These are phyloP conservation scores for Exophiala sp. DNA, from an alignment of 2,329 filamentous ascomycete species.

Conservation along the genomic window DNA sequence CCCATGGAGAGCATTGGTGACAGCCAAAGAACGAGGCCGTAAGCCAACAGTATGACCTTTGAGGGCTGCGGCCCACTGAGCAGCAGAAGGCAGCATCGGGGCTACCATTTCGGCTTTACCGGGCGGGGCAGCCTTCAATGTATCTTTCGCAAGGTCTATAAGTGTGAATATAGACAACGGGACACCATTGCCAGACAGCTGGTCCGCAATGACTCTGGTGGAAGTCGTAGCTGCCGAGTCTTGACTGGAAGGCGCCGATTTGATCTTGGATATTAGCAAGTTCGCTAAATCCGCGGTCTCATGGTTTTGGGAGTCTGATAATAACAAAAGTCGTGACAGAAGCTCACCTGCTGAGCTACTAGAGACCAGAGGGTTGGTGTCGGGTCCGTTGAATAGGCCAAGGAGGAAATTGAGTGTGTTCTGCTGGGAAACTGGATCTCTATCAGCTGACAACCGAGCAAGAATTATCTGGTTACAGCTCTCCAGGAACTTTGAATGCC, in stretches of 20 bases:
- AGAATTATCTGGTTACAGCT: conserved; percentile 17
- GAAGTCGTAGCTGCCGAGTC: conserved; percentile 12
- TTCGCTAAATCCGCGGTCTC: conserved; percentile 18
- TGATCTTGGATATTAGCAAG: conserved; percentile 15
- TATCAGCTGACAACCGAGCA: conserved; percentile 15
- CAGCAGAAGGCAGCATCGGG: conserved; percentile 51
- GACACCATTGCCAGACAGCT: conserved; percentile 22
- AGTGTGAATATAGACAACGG: conserved; percentile 32
- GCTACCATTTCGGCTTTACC: background rate
- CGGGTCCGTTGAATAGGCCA: background rate
- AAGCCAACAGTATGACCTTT: conserved; percentile 41
- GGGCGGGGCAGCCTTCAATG: conserved; percentile 35
- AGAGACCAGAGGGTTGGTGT: background rate
- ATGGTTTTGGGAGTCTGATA: conserved; percentile 19
- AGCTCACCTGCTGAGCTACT: conserved; percentile 5
- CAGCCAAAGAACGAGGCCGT: conserved; percentile 60
- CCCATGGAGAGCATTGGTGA: conserved; percentile 68
- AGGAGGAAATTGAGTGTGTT: conserved; percentile 2
- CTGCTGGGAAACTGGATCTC: conserved; percentile 17
- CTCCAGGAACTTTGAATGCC: conserved; percentile 34
- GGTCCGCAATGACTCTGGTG: conserved; percentile 22
- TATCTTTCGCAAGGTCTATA: conserved; percentile 48
- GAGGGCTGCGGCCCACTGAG: conserved; percentile 62
- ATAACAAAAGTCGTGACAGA: conserved; percentile 20
- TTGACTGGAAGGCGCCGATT: conserved; percentile 2